Evolutionary conservation across 2,329 filamentous ascomycete species (phyloP).

Genomic region (Aspergillus sp.): DNA sequence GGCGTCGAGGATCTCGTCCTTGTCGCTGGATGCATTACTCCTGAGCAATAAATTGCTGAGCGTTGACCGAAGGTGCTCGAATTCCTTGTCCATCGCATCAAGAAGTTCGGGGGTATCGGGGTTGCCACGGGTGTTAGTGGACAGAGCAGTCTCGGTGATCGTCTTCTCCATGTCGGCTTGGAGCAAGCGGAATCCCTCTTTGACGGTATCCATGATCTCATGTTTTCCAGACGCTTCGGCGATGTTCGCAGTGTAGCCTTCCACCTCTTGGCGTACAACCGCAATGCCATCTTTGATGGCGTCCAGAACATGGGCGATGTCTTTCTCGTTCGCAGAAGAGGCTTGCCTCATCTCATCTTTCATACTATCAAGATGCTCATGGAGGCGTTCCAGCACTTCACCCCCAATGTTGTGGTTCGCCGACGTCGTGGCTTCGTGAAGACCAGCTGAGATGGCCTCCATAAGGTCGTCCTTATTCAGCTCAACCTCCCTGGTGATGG

Average conservation of each 20-base stretch:
- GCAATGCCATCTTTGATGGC: constrained; percentile 86
- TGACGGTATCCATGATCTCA: constrained; percentile 71
- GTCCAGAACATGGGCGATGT: constrained; percentile 85
- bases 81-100: constrained; percentile 75
- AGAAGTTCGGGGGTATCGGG: constrained; percentile 67
- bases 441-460: constrained; percentile 57
- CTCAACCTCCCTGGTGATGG: constrained; percentile 59
- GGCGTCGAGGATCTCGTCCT: constrained; percentile 62
- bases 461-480: constrained; percentile 54
- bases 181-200: constrained; percentile 61
- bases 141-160: constrained; percentile 44
- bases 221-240: constrained; percentile 70
- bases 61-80: constrained; percentile 76
- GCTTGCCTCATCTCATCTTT: constrained; percentile 72
- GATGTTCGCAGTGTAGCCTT: constrained; percentile 73
- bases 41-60: constrained; percentile 70
- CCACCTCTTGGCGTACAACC: constrained; percentile 74
- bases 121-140: constrained; percentile 29
- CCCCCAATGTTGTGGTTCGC: constrained; percentile 54
- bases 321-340: constrained; percentile 72
- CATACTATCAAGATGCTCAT: constrained; percentile 60
- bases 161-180: constrained; percentile 57
- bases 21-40: constrained; percentile 54
- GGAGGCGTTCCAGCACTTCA: constrained; percentile 59
- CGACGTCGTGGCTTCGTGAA: constrained; percentile 54